Percentiles rank a stretch among this genome's conserved stretches.
phyloP scores from a whole-genome alignment of 2,329 filamentous ascomycete species.

The Neonectria coccinea region DNA sequence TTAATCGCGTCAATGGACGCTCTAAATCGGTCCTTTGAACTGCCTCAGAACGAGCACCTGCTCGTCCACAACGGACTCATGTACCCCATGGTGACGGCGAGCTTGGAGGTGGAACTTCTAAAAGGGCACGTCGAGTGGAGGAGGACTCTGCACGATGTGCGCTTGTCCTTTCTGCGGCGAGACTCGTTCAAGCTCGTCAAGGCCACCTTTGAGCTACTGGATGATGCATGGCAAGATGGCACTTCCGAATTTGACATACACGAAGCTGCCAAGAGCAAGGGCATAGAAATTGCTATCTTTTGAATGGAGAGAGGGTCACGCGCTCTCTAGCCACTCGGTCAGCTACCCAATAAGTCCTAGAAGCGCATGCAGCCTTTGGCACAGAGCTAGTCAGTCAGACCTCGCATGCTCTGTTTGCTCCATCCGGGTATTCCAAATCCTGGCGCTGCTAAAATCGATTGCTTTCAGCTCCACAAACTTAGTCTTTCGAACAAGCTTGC shows the following conservation, averaged over 20 bases:
- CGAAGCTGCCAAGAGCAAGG: constrained; percentile 15
- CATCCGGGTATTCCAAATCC: too few relatives aligned
- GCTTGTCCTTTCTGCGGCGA: constrained; percentile 14
- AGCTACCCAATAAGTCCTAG: neutral
- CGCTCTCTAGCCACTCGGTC: neutral
- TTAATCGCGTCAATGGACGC: constrained; percentile 41
- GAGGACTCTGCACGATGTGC: constrained; percentile 34
- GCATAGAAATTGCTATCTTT: constrained; percentile 38
- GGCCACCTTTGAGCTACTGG: constrained; percentile 31
- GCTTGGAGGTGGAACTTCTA: constrained; percentile 37
- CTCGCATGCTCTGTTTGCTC: too few relatives aligned
- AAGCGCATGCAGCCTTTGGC: neutral
- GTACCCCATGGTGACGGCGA: constrained; percentile 35
- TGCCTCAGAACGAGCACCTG: constrained; percentile 37
- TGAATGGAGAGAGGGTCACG: constrained; percentile 1
- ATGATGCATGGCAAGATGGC: constrained; percentile 37
- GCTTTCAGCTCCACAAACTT: too few relatives aligned
- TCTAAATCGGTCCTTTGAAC: constrained; percentile 34
- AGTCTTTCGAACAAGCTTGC: too few relatives aligned
- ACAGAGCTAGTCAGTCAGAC: neutral
- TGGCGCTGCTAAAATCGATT: too few relatives aligned
- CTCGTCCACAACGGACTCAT: constrained; percentile 38
- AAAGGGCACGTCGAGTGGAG: constrained; percentile 35
- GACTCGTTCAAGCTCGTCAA: constrained; percentile 34
- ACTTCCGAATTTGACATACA: constrained; percentile 41